A percentile compares a stretch with the other conserved stretches of the same genome.
phyloP scores from a whole-genome alignment of 106 monocot species.

The Dioscorea alata region DNA sequence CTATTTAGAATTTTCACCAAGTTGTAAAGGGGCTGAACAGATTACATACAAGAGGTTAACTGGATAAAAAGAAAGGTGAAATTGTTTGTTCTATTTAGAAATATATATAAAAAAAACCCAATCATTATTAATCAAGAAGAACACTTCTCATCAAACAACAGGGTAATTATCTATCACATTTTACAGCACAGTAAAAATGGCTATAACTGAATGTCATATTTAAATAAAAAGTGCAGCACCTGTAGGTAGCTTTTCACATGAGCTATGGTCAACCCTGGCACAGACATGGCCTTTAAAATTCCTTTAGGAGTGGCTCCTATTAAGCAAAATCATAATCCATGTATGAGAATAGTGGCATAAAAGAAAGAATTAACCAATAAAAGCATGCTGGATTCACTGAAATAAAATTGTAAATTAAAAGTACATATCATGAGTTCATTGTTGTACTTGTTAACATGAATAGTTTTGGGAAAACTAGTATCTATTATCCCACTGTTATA shows the following conservation, averaged over 20 bases:
- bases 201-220: background rate
- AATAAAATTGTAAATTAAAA: background rate
- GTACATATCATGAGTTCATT: no score
- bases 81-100: no score
- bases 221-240: slow-evolving; percentile 4
- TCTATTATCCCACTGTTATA: no score
- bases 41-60: background rate
- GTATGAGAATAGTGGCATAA: background rate
- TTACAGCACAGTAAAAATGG: background rate
- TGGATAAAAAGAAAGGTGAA: background rate
- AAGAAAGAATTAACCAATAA: background rate
- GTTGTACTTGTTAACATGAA: no score
- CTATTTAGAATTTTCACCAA: background rate
- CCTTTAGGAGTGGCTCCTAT: slow-evolving; percentile 24
- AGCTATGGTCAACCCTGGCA: slow-evolving; percentile 12
- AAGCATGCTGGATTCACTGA: background rate
- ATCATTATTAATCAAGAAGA: background rate
- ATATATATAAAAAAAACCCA: no score
- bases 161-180: background rate
- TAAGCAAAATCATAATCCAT: background rate
- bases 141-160: no score
- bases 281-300: slow-evolving; percentile 18
- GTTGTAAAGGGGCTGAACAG: background rate
- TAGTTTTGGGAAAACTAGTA: no score
- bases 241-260: slow-evolving; percentile 21